Evolutionary conservation across 108 stramenopile species (phyloP).

Genomic region (Stephanodiscus minutulus): DNA sequence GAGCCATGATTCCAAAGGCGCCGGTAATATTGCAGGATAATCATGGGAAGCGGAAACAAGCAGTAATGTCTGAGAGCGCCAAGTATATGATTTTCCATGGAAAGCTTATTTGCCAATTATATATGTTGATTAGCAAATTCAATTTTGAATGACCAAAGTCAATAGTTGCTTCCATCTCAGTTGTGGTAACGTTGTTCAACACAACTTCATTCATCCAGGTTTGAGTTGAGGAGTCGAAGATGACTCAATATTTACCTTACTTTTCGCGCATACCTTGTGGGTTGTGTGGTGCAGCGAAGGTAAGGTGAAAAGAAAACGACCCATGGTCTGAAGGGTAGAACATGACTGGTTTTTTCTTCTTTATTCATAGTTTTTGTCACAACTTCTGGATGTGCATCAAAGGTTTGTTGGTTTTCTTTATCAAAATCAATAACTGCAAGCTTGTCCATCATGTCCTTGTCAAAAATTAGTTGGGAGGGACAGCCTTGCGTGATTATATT

Average conservation of each 20-base stretch:
- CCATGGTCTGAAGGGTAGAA: background rate
- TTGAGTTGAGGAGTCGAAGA: background rate
- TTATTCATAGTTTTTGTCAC: conserved; percentile 16
- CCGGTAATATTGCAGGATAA: conserved; percentile 2
- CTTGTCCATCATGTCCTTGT: background rate
- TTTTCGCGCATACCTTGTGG: conserved; percentile 15
- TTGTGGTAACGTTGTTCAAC: conserved; percentile 1
- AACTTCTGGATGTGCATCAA: background rate
- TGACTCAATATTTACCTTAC: background rate
- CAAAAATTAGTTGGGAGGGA: background rate
- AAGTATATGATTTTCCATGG: background rate
- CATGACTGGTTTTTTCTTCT: conserved; percentile 17
- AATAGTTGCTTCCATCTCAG: background rate
- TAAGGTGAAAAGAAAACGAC: background rate
- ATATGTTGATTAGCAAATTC: background rate
- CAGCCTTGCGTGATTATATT: too few species aligned
- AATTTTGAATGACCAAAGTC: background rate
- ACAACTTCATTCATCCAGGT: background rate
- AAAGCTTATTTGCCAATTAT: background rate
- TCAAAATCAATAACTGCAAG: background rate
- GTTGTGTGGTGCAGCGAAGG: background rate
- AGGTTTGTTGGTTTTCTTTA: conserved; percentile 12
- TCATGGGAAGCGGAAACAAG: background rate
- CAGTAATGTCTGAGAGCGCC: conserved; percentile 3
- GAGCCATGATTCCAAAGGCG: conserved; percentile 2